Evolutionary conservation across 768 basidiomycete genomes (phyloP), one percentile per base, ranked within the genome.

Genomic region (Boletus tylopilopsis): DNA sequence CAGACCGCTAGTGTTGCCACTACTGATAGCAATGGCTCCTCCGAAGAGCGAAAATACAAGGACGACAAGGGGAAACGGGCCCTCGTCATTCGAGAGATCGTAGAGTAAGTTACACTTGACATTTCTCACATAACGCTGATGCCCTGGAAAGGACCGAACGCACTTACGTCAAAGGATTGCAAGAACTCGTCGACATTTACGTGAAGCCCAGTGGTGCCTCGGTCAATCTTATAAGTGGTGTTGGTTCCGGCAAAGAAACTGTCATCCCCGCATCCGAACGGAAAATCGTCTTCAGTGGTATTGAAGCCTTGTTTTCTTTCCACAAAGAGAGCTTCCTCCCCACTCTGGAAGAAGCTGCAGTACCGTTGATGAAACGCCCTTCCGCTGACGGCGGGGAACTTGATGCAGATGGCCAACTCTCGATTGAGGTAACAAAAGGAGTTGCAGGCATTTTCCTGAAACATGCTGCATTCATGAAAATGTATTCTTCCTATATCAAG

Each of bases 401-500:
- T 16, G 90, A 93, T 60, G 69, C 74, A 4, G 85, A 90, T 51
- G 92, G 90, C 0, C 79, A 82, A 49, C 62, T 89, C 32, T 91
- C 93, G 0, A 67, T 84, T 45, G 73, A 73, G 38, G 89, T 90
- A 13, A 91, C 90, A 0, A 87, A 79, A 51, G 77, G 81, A 13
- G 86, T 99, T 32, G 94, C 90, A 7, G 79, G 85, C 49, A 93
- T 90, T 40, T 99, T 98, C 69, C 73, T 91, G 47, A 89, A 87
- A 45, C 94, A 99, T 68, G 90, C 93, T 25, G 93, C 95, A 5
- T 97, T 97, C 74, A 92, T 99, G 90, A 90, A 77, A 73, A 97
- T 98, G 88, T 99, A 99, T 67, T 94, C 93, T 27, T 89, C 87
- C 37, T 99, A 97, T 66, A 95, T 95, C 76, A 97, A 98, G 91